Evolutionary conservation across 495 filamentous ascomycete genomes (phyloP), one percentile per base, ranked within the genome.

Genomic region (Aspergillus bertholletiae): DNA sequence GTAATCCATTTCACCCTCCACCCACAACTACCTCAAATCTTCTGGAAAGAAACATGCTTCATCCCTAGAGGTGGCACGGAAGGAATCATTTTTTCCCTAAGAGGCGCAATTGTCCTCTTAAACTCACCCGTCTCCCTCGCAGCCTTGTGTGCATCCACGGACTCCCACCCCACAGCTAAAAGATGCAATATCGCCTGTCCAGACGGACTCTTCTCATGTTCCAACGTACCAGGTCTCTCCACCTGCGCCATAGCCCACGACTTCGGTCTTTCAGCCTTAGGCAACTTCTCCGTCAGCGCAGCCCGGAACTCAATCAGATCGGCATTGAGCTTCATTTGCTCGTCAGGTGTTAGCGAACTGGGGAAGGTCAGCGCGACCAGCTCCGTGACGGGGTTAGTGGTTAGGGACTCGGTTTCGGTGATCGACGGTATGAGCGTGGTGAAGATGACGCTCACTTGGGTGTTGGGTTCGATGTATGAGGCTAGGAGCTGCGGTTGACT

Each of bases 141-240:
- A 53, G 63, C 53, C 66, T 67, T 61, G 63, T 85, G 82, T 52
- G 67, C 69, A 32, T 85, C 80, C 9, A 78, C 64, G 55, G 71
- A 80, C 20, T 75, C 70, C 83, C 83, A 87, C 3, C 81, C 84
- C 24, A 80, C 37, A 15, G 54, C 66, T 27, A 77, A 53, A 0
- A 82, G 56, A 39, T 69, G 62, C 45, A 70, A 59, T 32, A 70
- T 69, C 20, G 71, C 71, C 57, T 70, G 64, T 21, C 68, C 75
- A 39, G 58, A 70, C 39, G 64, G 59, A 57, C 64, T 71, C 17
- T 65, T 60, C 24, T 52, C 58, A 58, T 78, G 71, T 28, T 59
- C 27, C 40, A 75, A 41, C 54, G 65, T 73, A 49, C 74, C 69
- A 0, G 69, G 75, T 32, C 69, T 57, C 12, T 79, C 74, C 9